Base-by-base conservation (phyloP, 1,284 basidiomycete species). In the Melampsora americana region DNA sequence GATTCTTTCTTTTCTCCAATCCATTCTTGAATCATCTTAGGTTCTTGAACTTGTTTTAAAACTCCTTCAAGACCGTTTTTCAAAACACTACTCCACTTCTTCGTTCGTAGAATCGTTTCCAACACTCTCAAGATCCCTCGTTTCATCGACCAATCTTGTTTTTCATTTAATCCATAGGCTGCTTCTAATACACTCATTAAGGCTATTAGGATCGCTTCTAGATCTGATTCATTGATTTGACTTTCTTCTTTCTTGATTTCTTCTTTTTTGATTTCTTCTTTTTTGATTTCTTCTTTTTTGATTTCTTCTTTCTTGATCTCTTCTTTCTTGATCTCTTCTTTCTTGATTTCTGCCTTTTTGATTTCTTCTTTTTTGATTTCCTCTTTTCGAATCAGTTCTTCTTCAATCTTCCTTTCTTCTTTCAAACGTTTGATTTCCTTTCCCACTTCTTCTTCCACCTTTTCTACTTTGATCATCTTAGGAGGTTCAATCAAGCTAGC, bases 121-220 rank as follows among this genome's bases (percentile, higher is more conserved):
- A 74, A 20, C 14, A 74, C 72, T 46, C 72, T 14, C 14, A 74
- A 61, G 7, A 74, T 66, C 18, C 72, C 72, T 30, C 72, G 42
- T 59, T 67, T 66, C 64, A 74, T 67, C 20, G 72, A 74, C 72
- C 72, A 74, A 44, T n/a, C 23, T 65, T 35, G 46, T 16, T 42
- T 60, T 30, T 39, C 30, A 46, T 67, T 64, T 16, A 74, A 30
- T 35, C 72, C 72, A 61, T 74, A 74, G 14, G 72, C 72, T 11
- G 72, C 72, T 66, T 74, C 65, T 28, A 74, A 60, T 26, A 74
- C 60, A 39, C 62, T 66, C 12, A 74, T 67, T 3, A 74, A 26
- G 11, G 44, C 72, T 28, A 67, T 61, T 53, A 74, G 28, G 16
- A 74, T 59, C 35, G 72, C 66, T 59, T 74, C 72, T 66, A 74